These are phyloP conservation scores for Termitomyces sp. DNA, from an alignment of 768 basidiomycete genomes.

Conservation along the genomic window DNA sequence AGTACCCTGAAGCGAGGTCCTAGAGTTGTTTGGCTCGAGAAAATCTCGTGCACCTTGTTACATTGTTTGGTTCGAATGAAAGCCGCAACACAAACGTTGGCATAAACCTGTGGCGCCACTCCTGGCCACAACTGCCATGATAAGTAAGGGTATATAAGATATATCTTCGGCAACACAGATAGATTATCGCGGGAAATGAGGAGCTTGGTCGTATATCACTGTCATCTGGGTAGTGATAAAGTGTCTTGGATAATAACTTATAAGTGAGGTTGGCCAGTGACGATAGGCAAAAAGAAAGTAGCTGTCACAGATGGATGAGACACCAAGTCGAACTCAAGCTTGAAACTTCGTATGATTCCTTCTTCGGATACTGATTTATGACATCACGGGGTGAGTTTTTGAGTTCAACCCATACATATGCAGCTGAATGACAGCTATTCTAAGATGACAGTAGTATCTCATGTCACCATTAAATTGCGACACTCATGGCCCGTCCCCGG, in stretches of 20 bases:
- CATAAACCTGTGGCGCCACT: not conserved
- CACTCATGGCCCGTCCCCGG: too few species aligned
- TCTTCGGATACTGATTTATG: not conserved
- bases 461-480: not conserved
- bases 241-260: not conserved
- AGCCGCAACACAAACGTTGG: not conserved
- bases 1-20: too few species aligned
- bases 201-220: not conserved
- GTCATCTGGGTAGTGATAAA: not conserved
- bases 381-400: too few species aligned
- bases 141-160: not conserved
- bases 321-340: too few species aligned
- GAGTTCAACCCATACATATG: not conserved
- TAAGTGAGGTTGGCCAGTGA: not conserved
- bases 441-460: too few species aligned
- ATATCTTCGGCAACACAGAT: not conserved
- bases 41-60: not conserved
- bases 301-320: too few species aligned
- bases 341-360: not conserved
- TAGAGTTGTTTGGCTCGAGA: too few species aligned
- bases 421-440: too few species aligned
- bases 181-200: not conserved
- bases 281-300: too few species aligned
- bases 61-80: not conserved
- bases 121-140: not conserved